Evolutionary conservation across 352 stramenopile species (phyloP), one percentile per base, ranked within the genome.

Genomic region (Globisporangium ultimum): DNA sequence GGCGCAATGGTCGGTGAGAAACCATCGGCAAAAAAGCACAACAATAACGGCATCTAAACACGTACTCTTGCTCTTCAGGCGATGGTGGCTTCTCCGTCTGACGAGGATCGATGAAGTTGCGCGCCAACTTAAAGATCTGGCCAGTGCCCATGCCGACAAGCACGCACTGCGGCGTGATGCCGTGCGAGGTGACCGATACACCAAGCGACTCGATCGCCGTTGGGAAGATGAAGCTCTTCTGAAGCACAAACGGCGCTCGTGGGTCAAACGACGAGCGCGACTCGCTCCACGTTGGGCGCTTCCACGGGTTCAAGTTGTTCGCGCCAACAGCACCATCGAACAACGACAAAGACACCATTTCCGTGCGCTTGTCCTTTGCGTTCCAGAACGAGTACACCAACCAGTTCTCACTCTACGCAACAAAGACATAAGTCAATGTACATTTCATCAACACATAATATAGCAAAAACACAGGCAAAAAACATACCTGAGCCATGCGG

Each of bases 331-430:
- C 97, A 47, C 97, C 96, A 52, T 99, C 97, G 66, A 97, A 98
- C 9, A 99, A 78, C 45, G 79, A 80, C n/a, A 95, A 49, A 48
- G 84, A 93, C 48, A 91, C 83, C 47, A 95, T 46, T 55, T 93
- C 84, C 1, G 81, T 93, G 52, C 82, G 84, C 62, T 91, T 94
- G 41, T 91, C 81, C 64, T 93, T 93, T 0, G 76, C 63, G 71
- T 98, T 99, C 82, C 93, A 98, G 76, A 93, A 99, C 28, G 96
- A 88, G 63, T 99, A 99, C 36, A 99, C 84, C 10, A 99, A 70
- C 91, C 89, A 98, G 69, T 99, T 99, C 59, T 99, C 97, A 53
- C 86, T 93, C 70, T 95, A 32, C 24, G 43, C 48, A 42, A 13
- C 17, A 56, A n/a, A 20, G 5, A 18, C 22, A 53, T 12, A 36